A percentile compares a stretch with the other conserved stretches of the same genome.
Conservation (phyloP, 2,329 filamentous ascomycete genomes). For the Rutstroemia sp. region DNA sequence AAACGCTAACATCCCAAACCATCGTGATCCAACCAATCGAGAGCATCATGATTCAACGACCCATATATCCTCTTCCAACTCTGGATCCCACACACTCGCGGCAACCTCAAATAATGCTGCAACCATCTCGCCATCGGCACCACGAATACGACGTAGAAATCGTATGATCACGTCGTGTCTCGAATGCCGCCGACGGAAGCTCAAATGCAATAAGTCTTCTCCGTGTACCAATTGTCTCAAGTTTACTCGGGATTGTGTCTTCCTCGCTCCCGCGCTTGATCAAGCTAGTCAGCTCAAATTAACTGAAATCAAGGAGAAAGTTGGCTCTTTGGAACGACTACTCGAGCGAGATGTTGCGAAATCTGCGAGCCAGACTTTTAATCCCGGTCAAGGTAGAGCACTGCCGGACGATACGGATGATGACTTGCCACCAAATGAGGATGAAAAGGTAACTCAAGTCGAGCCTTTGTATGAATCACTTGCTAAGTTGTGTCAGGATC, state of each 20-base stretch:
- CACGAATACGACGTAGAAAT: slow-evolving; percentile 41
- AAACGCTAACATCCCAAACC: neutral
- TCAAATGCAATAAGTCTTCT: slow-evolving; percentile 68
- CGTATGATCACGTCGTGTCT: slow-evolving; percentile 63
- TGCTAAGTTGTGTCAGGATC: slow-evolving; percentile 29
- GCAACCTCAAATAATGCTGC: neutral
- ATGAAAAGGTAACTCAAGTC: slow-evolving; percentile 38
- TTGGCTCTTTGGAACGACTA: slow-evolving; percentile 62
- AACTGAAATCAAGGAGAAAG: slow-evolving; percentile 72
- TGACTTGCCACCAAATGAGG: slow-evolving; percentile 37
- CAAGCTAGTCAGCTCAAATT: slow-evolving; percentile 61
- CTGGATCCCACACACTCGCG: neutral
- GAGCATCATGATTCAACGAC: neutral
- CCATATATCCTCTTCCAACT: neutral
- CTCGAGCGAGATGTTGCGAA: slow-evolving; percentile 61
- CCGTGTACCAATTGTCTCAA: slow-evolving; percentile 48
- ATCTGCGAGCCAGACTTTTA: slow-evolving; percentile 22
- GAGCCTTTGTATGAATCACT: neutral
- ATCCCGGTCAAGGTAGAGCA: slow-evolving; percentile 15
- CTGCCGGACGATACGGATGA: slow-evolving; percentile 43
- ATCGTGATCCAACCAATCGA: neutral
- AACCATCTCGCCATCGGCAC: slow-evolving; percentile 4
- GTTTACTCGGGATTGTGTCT: slow-evolving; percentile 40
- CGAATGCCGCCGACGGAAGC: slow-evolving; percentile 66
- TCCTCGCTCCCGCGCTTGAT: slow-evolving; percentile 43